Evolutionary conservation across 2,329 filamentous ascomycete species (phyloP).

Genomic region (Aspergillus ochraceoroseus): DNA sequence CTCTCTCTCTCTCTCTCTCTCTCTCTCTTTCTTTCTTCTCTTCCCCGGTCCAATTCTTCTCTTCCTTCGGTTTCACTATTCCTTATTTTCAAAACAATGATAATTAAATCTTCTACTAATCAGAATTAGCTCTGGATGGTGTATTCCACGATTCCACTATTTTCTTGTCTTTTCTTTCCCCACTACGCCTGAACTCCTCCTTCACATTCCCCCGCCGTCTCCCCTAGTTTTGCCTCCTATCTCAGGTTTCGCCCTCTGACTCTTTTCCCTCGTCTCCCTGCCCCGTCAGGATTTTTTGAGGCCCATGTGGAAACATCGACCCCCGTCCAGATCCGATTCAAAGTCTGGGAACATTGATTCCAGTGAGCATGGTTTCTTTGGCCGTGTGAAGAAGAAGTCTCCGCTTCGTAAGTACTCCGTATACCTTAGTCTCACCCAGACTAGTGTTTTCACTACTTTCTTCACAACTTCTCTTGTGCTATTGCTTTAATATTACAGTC

Average conservation of each 20-base stretch:
- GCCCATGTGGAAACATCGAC: constrained; percentile 42
- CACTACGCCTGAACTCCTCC: too few species aligned
- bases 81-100: too few species aligned
- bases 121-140: too few species aligned
- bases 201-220: constrained; percentile 13
- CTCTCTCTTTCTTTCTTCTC: not conserved
- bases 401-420: constrained; percentile 31
- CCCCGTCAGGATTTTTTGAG: constrained; percentile 16
- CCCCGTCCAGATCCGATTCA: constrained; percentile 39
- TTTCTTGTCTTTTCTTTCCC: too few species aligned
- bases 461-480: constrained; percentile 11
- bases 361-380: constrained; percentile 35
- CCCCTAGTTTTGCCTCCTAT: constrained; percentile 12
- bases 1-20: not conserved
- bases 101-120: too few species aligned
- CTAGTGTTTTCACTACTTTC: constrained; percentile 14
- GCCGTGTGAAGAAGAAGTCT: constrained; percentile 36
- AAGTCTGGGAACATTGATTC: constrained; percentile 36
- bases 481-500: constrained; percentile 11
- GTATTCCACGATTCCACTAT: too few species aligned
- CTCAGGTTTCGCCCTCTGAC: constrained; percentile 14
- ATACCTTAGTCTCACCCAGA: too few species aligned
- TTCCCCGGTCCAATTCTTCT: not conserved
- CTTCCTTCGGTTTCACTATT: too few species aligned
- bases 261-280: constrained; percentile 16